A percentile compares a stretch with the other conserved stretches of the same genome.
These are phyloP conservation scores for Trametes cinnabarina DNA, from an alignment of 768 basidiomycete genomes.

Conservation along the genomic window DNA sequence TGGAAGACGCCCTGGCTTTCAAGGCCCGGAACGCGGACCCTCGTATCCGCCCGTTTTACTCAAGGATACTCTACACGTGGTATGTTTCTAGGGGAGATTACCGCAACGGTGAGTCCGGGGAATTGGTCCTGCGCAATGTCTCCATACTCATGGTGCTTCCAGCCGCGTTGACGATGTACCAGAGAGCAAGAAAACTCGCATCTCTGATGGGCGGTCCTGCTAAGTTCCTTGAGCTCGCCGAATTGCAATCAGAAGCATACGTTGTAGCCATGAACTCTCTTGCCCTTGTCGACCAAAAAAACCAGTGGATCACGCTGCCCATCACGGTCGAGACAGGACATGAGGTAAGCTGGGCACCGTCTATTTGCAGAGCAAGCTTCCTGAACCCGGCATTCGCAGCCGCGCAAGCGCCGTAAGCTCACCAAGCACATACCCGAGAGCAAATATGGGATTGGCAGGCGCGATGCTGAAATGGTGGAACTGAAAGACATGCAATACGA, in stretches of 20 bases:
- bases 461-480: slow-evolving; percentile 75
- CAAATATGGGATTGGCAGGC: slow-evolving; percentile 58
- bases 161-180: slow-evolving; percentile 95
- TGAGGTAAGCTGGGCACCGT: slow-evolving; percentile 36
- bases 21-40: slow-evolving; percentile 95
- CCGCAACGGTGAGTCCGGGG: slow-evolving; percentile 68
- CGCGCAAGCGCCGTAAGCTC: slow-evolving; percentile 68
- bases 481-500: slow-evolving; percentile 79
- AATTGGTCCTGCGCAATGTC: not conserved
- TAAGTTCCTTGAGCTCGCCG: slow-evolving; percentile 49
- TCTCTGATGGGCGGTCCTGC: slow-evolving; percentile 35
- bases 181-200: slow-evolving; percentile 78
- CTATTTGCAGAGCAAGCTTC: slow-evolving; percentile 20
- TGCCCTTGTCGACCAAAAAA: slow-evolving; percentile 73
- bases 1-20: slow-evolving; percentile 85
- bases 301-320: slow-evolving; percentile 80
- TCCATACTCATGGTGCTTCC: not conserved
- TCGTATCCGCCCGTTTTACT: slow-evolving; percentile 78
- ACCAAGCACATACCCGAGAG: slow-evolving; percentile 77
- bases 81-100: slow-evolving; percentile 85
- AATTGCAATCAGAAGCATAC: slow-evolving; percentile 77
- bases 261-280: slow-evolving; percentile 87
- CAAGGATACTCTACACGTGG: slow-evolving; percentile 93
- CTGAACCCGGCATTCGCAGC: slow-evolving; percentile 37
- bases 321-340: slow-evolving; percentile 45